Base-by-base conservation (phyloP, 306 rosid species). In the Quercus variabilis region DNA sequence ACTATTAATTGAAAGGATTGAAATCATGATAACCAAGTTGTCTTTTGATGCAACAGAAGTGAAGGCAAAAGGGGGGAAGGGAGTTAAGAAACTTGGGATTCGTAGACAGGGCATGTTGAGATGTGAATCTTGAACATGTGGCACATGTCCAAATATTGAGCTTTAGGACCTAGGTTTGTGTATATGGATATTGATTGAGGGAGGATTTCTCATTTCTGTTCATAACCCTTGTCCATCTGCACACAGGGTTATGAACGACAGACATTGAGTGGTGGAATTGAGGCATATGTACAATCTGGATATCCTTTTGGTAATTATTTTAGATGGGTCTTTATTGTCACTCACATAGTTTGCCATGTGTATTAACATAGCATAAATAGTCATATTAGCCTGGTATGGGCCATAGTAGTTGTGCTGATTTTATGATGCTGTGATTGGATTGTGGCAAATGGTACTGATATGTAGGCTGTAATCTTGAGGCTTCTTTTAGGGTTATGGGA, bases 321-420 rank as follows among this genome's bases (percentile, higher is more conserved):
- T 41, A 33, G 18, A 63, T 52, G 55, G 70, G 4, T 76, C 43
- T 81, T 62, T 51, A 15, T 63, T 49, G 7, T 70, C 52, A 69
- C 35, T 55, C 35, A 13, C 41, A 13, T 71, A 49, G 52, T 71
- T 49, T 76, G 59, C 72, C 55, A 55, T 55, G 19, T 69, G 3
- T 62, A 52, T 26, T 23, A 18, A 74, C n/a, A 13, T 23, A 9
- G n/a, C 41, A 25, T 83, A 18, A 73, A 62, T 41, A 23, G 73
- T 71, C 58, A 63, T 38, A 83, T 63, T 79, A 55, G 21, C 71
- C 51, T 35, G 13, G 10, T 75, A 62, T 63, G 60, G 75, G 49
- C 56, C 14, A 59, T 69, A 33, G 51, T 19, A 46, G 54, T 21
- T 35, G 26, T 33, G 72, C 5, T 68, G 52, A 1, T 28, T 46